Evolutionary conservation across 2,329 filamentous ascomycete species (phyloP).

Genomic region (Decorospora gaudefroyi): DNA sequence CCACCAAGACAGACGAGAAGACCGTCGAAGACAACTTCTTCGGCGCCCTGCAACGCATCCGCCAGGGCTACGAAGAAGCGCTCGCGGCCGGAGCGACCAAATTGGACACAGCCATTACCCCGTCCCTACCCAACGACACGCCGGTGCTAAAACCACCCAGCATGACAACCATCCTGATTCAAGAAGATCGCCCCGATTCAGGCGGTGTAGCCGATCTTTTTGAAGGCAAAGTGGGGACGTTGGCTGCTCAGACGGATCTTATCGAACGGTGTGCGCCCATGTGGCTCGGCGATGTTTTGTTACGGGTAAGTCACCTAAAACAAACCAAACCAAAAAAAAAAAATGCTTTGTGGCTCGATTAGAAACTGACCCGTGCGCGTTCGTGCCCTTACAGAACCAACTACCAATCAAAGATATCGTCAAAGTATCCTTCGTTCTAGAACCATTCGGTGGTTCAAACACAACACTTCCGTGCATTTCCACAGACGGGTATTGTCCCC

Average conservation of each 20-base stretch:
- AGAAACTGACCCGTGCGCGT: neutral
- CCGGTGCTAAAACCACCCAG: conserved; percentile 74
- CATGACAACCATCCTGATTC: conserved; percentile 66
- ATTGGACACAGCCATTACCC: conserved; percentile 67
- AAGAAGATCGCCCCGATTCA: conserved; percentile 66
- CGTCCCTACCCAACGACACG: conserved; percentile 72
- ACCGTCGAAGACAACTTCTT: conserved; percentile 75
- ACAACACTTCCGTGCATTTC: conserved; percentile 75
- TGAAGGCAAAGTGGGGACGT: conserved; percentile 78
- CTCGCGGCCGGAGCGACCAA: conserved; percentile 56
- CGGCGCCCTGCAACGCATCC: conserved; percentile 73
- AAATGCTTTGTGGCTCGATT: no score
- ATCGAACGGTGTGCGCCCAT: conserved; percentile 86
- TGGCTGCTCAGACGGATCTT: conserved; percentile 76
- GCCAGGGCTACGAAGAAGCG: conserved; percentile 72
- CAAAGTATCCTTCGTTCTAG: conserved; percentile 92
- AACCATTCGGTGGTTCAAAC: conserved; percentile 80
- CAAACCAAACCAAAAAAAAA: no score
- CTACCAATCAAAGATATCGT: conserved; percentile 86
- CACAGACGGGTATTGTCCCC: conserved; percentile 64
- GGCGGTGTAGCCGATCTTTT: conserved; percentile 82
- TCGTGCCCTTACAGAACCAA: conserved; percentile 62
- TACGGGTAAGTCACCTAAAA: conserved; percentile 58
- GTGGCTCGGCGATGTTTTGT: conserved; percentile 88
- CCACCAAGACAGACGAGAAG: conserved; percentile 66